Evolutionary conservation across 345 rosid genomes (phyloP).

Genomic region (Geranium rotundifolium): DNA sequence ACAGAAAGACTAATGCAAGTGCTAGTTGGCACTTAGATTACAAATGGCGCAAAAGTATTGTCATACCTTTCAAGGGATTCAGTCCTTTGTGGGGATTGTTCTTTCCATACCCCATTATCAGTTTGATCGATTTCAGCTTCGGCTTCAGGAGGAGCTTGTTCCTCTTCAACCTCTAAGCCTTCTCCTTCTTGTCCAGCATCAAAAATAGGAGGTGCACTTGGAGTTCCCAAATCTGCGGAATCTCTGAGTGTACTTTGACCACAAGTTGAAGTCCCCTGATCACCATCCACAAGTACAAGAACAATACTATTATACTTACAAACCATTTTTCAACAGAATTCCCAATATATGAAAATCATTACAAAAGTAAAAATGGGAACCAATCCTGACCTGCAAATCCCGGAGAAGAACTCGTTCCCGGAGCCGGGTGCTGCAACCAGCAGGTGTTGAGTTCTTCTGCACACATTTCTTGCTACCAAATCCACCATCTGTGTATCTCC

Average conservation of each 20-base stretch:
- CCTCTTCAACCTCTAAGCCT: slow-evolving; percentile 24
- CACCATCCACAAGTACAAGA: slow-evolving; percentile 2
- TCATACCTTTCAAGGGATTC: slow-evolving; percentile 14
- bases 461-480: slow-evolving; percentile 19
- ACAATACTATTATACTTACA: not conserved
- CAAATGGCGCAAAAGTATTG: not conserved
- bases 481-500: slow-evolving; percentile 54
- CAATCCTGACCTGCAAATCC: slow-evolving; percentile 28
- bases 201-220: slow-evolving; percentile 85
- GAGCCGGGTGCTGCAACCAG: slow-evolving; percentile 25
- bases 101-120: slow-evolving; percentile 17
- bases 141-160: slow-evolving; percentile 2
- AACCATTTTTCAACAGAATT: not conserved
- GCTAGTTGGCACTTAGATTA: not conserved
- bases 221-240: slow-evolving; percentile 54
- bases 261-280: slow-evolving; percentile 25
- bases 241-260: slow-evolving; percentile 17
- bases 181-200: slow-evolving; percentile 38
- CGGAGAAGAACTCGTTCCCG: slow-evolving; percentile 34
- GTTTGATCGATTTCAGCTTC: slow-evolving; percentile 25
- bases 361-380: not conserved
- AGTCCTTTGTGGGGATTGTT: slow-evolving; percentile 15
- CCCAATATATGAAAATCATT: not conserved
- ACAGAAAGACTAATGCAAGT: not conserved
- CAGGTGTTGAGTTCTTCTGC: slow-evolving; percentile 26